phyloP scores from a whole-genome alignment of 2,329 filamentous ascomycete species.

The Colletotrichum lentis region DNA sequence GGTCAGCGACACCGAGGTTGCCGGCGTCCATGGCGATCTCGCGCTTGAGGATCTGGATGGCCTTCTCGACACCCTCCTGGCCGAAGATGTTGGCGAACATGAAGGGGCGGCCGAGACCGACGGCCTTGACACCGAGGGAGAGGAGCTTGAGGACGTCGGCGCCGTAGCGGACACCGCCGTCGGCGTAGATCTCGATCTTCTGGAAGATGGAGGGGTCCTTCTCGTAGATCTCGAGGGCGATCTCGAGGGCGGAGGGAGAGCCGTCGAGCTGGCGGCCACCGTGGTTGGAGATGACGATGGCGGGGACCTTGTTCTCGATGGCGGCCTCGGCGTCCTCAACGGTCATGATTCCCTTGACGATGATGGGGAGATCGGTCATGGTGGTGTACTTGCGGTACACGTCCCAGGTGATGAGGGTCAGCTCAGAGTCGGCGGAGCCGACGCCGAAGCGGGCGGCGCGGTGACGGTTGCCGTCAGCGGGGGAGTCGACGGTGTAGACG shows the following conservation, averaged over 20 bases:
- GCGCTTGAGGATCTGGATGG: conserved; percentile 56
- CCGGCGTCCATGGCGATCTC: conserved; percentile 57
- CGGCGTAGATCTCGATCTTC: conserved; percentile 51
- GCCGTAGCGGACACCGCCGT: conserved; percentile 56
- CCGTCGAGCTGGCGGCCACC: conserved; percentile 54
- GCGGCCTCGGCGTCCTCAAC: conserved; percentile 50
- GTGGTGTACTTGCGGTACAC: conserved; percentile 49
- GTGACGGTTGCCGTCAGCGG: conserved; percentile 51
- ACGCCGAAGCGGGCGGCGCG: conserved; percentile 52
- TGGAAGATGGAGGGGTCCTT: conserved; percentile 51
- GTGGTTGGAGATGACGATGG: conserved; percentile 55
- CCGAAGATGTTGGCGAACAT: conserved; percentile 64
- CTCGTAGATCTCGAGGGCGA: conserved; percentile 51
- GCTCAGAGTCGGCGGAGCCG: conserved; percentile 45
- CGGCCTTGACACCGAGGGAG: conserved; percentile 54
- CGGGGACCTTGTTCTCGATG: conserved; percentile 45
- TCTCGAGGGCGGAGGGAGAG: conserved; percentile 50
- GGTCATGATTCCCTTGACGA: conserved; percentile 52
- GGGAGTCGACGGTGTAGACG: conserved; percentile 52
- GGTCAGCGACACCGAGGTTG: conserved; percentile 52
- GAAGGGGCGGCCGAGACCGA: conserved; percentile 58
- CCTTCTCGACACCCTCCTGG: conserved; percentile 56
- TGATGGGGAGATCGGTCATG: conserved; percentile 50
- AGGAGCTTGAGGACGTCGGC: conserved; percentile 54
- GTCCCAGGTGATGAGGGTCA: conserved; percentile 45